Base-by-base conservation (phyloP, 495 filamentous ascomycete species). In the Aspergillus ostianus region DNA sequence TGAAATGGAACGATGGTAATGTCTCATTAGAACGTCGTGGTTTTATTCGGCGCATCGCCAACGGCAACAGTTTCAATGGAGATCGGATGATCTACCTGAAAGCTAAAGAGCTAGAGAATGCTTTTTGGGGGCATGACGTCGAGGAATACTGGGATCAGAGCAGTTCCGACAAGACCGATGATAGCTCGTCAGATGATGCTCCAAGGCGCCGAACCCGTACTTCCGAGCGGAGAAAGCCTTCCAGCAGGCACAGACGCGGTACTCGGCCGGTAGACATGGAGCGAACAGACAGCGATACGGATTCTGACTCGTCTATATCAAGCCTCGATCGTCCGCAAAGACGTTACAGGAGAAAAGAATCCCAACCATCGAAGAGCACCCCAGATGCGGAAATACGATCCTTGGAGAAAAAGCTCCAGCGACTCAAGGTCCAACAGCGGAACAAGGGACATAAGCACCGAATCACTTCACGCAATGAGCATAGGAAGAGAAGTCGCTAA, bases 41-140 rank as follows among this genome's bases (percentile, higher is more conserved):
- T 30, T 71, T 71, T 26, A 56, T 67, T 56, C 58, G 63, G 19
- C 58, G 58, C 58, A 64, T 68, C 8, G 59, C 30, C 19, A 57
- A 46, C 29, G 58, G 61, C 50, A 63, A 54, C 3, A 10, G 47
- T 8, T 46, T 64, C 17, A 58, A 69, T 30, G 49, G 59, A 7
- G 58, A 69, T 53, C 55, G 55, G 32, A 27, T 67, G 51, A 63
- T 69, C 32, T 69, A 63, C 57, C 51, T 65, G 36, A 69, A 69
- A 50, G 67, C 67, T 0, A 20, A 59, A 18, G 64, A 69, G 20
- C 51, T 63, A 2, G 57, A 69, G 53, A 19, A 6, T 32, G 49
- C 47, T 49, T 49, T 49, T 26, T 49, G n/a, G 47, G 47, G 47
- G 47, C 6, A 49, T 49, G n/a, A 49, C 21, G n/a, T 49, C 15